Conservation (phyloP, 495 filamentous ascomycete genomes). For the Annulohypoxylon stygium region DNA sequence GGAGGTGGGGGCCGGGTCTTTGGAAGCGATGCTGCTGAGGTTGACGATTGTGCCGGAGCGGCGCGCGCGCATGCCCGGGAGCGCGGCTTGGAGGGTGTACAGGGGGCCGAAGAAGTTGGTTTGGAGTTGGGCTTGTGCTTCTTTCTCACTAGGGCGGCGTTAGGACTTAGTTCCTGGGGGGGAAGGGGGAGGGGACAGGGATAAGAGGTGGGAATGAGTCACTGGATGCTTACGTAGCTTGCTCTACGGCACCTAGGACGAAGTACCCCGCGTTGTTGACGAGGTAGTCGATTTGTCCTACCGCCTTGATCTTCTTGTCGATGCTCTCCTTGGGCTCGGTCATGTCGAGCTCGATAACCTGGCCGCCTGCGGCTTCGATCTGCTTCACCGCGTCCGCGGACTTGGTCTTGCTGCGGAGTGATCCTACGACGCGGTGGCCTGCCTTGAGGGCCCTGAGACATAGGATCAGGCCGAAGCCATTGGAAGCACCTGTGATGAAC, state of each 20-base stretch:
- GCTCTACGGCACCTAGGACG: constrained; percentile 60
- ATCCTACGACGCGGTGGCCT: constrained; percentile 60
- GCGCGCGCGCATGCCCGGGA: constrained; percentile 63
- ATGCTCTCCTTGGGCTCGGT: constrained; percentile 53
- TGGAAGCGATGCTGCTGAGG: constrained; percentile 59
- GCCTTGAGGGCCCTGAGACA: constrained; percentile 57
- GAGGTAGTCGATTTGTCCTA: constrained; percentile 64
- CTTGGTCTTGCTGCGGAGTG: constrained; percentile 56
- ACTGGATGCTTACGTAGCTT: constrained; percentile 46
- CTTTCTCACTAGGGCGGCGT: constrained; percentile 47
- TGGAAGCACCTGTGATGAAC: constrained; percentile 68
- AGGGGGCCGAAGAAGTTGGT: constrained; percentile 66
- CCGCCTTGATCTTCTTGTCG: constrained; percentile 50
- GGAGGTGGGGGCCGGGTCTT: constrained; percentile 56
- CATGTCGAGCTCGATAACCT: constrained; percentile 59
- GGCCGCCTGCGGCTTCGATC: constrained; percentile 45
- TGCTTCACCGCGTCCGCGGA: constrained; percentile 31
- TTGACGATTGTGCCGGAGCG: constrained; percentile 62
- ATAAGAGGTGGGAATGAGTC: background rate
- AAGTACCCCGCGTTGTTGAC: constrained; percentile 65
- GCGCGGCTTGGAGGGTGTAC: constrained; percentile 58
- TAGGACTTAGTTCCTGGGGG: background rate
- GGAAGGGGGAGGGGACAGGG: background rate
- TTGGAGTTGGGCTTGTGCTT: constrained; percentile 61
- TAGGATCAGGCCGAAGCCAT: constrained; percentile 64